A percentile compares a stretch with the other conserved stretches of the same genome.
Conservation (phyloP, 148 eudicot species). For the Arbutus unedo region DNA sequence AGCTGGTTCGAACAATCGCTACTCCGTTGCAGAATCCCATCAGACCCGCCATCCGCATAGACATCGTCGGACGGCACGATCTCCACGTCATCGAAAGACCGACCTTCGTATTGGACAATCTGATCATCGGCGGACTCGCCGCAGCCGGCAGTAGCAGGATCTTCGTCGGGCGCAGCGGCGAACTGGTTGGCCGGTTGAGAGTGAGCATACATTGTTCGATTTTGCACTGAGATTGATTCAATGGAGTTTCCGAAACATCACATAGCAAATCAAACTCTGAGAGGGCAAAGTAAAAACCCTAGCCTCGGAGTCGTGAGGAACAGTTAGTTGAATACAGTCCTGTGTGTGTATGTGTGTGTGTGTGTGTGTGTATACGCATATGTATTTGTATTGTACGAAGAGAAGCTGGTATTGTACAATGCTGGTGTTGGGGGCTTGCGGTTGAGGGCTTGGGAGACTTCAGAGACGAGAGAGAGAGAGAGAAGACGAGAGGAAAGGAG, state of each 20-base stretch:
- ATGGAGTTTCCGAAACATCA: constrained; percentile 14
- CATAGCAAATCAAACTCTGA: not conserved
- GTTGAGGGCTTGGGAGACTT: not conserved
- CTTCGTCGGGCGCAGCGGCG: constrained; percentile 19
- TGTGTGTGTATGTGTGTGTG: not conserved
- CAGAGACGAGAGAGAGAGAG: not conserved
- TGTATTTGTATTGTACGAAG: not conserved
- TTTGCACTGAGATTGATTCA: constrained; percentile 6
- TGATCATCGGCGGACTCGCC: constrained; percentile 32
- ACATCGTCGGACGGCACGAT: constrained; percentile 20
- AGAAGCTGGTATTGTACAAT: not conserved
- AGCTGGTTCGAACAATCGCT: constrained; percentile 42
- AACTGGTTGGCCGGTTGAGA: constrained; percentile 26
- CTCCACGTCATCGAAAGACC: constrained; percentile 25
- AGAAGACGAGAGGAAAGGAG: not conserved
- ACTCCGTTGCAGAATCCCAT: constrained; percentile 19
- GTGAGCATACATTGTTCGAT: constrained; percentile 28
- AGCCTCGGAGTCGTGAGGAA: not conserved
- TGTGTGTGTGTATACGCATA: not conserved
- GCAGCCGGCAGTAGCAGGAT: constrained; percentile 19
- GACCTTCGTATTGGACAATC: constrained; percentile 21
- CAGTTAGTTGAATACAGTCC: not conserved
- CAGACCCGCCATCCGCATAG: constrained; percentile 19
- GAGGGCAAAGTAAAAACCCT: constrained; percentile 1
- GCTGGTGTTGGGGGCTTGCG: not conserved